Conservation (phyloP, 768 basidiomycete genomes). For the Floccularia luteovirens region DNA sequence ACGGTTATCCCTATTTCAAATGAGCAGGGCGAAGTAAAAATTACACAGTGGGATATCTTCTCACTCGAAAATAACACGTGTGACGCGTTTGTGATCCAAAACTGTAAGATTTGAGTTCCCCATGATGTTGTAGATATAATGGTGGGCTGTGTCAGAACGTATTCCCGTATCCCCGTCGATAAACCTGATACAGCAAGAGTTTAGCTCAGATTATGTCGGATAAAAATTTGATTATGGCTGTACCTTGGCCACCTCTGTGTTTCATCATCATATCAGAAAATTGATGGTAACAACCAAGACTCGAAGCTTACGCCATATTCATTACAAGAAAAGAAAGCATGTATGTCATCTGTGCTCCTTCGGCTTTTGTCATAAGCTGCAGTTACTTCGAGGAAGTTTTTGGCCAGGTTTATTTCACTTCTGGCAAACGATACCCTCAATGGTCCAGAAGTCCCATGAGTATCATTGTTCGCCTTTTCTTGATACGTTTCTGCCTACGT, state of each 20-base stretch:
- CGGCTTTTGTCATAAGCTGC: conserved; percentile 40
- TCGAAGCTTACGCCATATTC: conserved; percentile 39
- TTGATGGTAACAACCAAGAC: neutral
- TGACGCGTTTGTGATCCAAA: conserved; percentile 29
- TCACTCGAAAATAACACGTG: conserved; percentile 43
- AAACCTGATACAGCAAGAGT: conserved; percentile 42
- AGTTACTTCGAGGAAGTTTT: conserved; percentile 40
- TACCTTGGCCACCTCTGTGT: conserved; percentile 55
- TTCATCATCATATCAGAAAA: neutral
- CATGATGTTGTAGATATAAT: conserved; percentile 41
- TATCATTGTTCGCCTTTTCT: conserved; percentile 13
- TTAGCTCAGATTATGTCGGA: too few relatives aligned
- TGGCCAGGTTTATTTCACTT: conserved; percentile 27
- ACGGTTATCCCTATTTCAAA: conserved; percentile 22
- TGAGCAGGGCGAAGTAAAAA: neutral
- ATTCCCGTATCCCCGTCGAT: conserved; percentile 41
- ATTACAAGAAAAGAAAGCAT: conserved; percentile 34
- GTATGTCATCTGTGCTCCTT: conserved; percentile 34
- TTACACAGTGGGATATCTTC: conserved; percentile 4
- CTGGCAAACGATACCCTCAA: conserved; percentile 38
- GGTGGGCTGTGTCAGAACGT: conserved; percentile 49
- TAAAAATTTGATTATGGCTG: conserved; percentile 8
- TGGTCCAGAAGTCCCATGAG: conserved; percentile 48
- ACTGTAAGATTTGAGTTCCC: conserved; percentile 35
- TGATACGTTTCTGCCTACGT: conserved; percentile 34